Base-by-base conservation (phyloP, 371 early-diverging fungal species). In the Mucor irregularis region DNA sequence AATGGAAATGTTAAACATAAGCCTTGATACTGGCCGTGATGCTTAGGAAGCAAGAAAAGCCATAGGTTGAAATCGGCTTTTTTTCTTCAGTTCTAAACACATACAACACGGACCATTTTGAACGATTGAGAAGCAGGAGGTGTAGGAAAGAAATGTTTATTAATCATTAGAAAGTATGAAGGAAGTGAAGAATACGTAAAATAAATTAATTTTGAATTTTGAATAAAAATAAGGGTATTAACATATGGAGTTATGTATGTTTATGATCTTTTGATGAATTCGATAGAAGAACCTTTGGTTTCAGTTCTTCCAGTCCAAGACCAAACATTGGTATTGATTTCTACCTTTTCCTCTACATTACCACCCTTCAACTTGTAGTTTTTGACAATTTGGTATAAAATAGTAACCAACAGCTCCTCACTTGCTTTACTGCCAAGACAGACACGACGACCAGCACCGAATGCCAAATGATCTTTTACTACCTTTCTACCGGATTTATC, bases 391-490 rank as follows among this genome's bases (percentile, higher is more conserved):
- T 55, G 65, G 4, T 49, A 28, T 16, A 67, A 30, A 1, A 40
- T 19, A 25, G 56, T 21, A 0, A 56, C 51, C 49, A 71, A 47
- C 1, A 61, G 48, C 3, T 52, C 55, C 19, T 64, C 62, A 30
- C 68, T 66, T 13, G 48, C 45, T 38, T 55, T 49, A 3, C 46
- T 53, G 17, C 62, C 71, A 19, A 67, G 49, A 43, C 71, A 71
- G 11, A 53, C 55, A 37, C 71, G 71, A 47, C 68, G 64, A 28
- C 71, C 71, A 49, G 71, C 64, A 44, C 71, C 71, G 38, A 71
- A 71, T 9, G 71, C 71, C 55, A 71, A 48, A 56, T 67, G 68
- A 56, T 71, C 71, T 3, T 56, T 48, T 7, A 61, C 65, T 14
- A 53, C 34, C 21, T 56, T 58, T n/a, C 58, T 58, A 8, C 49